Conservation (phyloP, 2,329 filamentous ascomycete genomes). For the Herpomyces periplanetae region DNA sequence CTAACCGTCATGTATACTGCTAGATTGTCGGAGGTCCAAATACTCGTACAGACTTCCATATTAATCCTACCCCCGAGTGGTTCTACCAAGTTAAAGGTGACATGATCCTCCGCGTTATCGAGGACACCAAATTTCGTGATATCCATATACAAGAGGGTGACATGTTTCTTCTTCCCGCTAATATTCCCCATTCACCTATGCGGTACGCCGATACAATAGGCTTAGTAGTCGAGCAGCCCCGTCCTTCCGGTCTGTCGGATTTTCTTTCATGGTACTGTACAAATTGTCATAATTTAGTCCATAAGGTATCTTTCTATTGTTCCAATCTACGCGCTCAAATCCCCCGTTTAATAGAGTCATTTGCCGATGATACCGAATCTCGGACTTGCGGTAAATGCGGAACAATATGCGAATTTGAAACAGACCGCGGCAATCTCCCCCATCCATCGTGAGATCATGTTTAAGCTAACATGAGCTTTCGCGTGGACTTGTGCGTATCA, state of each 20-base stretch:
- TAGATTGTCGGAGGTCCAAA: constrained; percentile 82
- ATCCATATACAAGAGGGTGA: constrained; percentile 67
- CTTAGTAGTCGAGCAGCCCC: constrained; percentile 51
- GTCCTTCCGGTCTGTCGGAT: constrained; percentile 29
- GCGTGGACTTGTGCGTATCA: too few species aligned
- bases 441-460: too few species aligned
- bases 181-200: constrained; percentile 84
- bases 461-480: too few species aligned
- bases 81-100: constrained; percentile 85
- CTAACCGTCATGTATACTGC: not conserved
- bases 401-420: constrained; percentile 28
- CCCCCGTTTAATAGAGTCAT: constrained; percentile 51
- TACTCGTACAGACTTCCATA: constrained; percentile 84
- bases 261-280: constrained; percentile 66
- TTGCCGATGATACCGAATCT: constrained; percentile 24
- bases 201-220: constrained; percentile 79
- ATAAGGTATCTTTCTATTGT: constrained; percentile 57
- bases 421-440: too few species aligned
- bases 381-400: constrained; percentile 45
- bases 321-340: constrained; percentile 76
- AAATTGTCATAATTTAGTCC: constrained; percentile 26
- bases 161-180: constrained; percentile 65
- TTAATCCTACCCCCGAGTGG: constrained; percentile 83
- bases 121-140: constrained; percentile 34
- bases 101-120: constrained; percentile 73